Base-by-base conservation (phyloP, 345 rosid species). In the Populus tremula region DNA sequence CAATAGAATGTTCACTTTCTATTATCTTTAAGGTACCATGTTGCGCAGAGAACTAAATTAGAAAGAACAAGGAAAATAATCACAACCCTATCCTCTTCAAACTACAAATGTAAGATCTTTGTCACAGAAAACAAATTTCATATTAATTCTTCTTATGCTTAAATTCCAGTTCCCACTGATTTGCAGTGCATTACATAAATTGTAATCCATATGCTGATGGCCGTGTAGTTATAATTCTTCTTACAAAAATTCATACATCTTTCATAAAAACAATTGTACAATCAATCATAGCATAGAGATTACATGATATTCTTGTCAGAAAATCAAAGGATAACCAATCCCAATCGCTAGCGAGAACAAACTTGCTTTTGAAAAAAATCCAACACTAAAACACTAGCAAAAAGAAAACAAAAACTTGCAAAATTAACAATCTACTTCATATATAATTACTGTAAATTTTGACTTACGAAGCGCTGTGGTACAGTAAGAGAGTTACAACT, bases 401-500 rank as follows among this genome's bases (percentile, higher is more conserved):
- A 67, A 38, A 9, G 45, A 41, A 41, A 41, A 49, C n/a, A 11
- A 50, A 29, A 29, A 71, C 27, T 66, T 64, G 64, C 50, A 69
- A 73, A 73, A 77, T 47, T 77, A 78, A 38, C 71, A 72, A 29
- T 68, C 62, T 70, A 73, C 61, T 73, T 80, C 13, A 33, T 50
- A 82, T 85, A 82, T 83, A 81, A 61, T 76, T 78, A 76, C 74
- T 76, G 23, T 70, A 36, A 76, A 73, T 47, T 77, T 77, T 38
- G 70, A 85, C 82, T 85, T 86, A 77, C 69, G 5, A 39, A 69
- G 64, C 74, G 41, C 70, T 75, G 80, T 69, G 21, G 56, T 61
- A 72, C 74, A 21, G 77, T 72, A 67, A 66, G 67, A 38, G 85
- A 65, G 83, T 80, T 76, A 75, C 83, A 78, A 79, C 86, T 67